Evolutionary conservation across 768 basidiomycete genomes (phyloP).

Genomic region (Termitomyces sp.): DNA sequence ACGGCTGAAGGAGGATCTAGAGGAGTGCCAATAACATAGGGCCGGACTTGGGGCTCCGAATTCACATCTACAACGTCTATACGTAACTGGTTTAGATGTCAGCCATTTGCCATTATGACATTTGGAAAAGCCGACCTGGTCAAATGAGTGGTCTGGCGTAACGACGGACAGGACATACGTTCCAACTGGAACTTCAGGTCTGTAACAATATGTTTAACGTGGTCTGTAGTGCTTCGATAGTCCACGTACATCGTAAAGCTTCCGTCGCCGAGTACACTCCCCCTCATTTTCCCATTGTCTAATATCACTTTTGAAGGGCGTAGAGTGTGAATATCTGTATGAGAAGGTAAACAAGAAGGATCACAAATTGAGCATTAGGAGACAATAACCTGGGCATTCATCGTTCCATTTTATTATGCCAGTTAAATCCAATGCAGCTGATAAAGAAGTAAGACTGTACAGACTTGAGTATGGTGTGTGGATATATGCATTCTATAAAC

Average conservation of each 20-base stretch:
- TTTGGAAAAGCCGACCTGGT: constrained; percentile 42
- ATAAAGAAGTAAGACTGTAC: constrained; percentile 19
- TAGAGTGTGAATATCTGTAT: constrained; percentile 25
- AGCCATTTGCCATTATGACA: not conserved
- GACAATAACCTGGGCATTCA: constrained; percentile 48
- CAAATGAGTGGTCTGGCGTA: constrained; percentile 64
- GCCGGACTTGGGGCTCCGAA: constrained; percentile 41
- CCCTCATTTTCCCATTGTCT: constrained; percentile 51
- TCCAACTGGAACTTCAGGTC: constrained; percentile 63
- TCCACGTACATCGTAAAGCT: constrained; percentile 59
- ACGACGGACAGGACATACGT: constrained; percentile 64
- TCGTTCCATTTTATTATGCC: constrained; percentile 70
- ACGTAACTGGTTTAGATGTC: constrained; percentile 43
- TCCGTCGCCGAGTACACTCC: constrained; percentile 51
- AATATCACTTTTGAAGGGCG: constrained; percentile 55
- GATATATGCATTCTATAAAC: not conserved
- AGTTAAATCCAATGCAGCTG: constrained; percentile 45
- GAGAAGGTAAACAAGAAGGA: not conserved
- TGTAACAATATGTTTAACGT: constrained; percentile 18
- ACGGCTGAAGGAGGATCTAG: constrained; percentile 51
- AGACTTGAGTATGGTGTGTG: not conserved
- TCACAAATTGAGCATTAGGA: not conserved
- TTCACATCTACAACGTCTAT: constrained; percentile 51
- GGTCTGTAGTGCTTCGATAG: not conserved
- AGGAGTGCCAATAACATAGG: constrained; percentile 66